Evolutionary conservation across 805 yeast species (phyloP).

Genomic region (Yarrowia deformans): DNA sequence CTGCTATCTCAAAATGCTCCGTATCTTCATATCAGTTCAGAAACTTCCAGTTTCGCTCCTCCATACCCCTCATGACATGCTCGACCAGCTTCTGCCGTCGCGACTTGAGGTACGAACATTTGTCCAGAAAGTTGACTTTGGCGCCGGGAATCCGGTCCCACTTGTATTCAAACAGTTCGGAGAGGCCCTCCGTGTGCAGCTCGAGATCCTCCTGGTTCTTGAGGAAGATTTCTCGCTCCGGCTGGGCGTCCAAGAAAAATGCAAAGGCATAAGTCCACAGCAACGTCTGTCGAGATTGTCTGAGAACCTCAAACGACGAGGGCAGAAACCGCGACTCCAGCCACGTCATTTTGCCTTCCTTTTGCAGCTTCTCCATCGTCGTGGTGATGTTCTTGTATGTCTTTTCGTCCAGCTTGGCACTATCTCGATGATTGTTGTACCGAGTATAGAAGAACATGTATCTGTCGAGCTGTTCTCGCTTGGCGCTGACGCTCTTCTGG

Average conservation of each 20-base stretch:
- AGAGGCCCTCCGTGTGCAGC: constrained; percentile 71
- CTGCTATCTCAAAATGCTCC: not conserved
- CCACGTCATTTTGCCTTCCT: constrained; percentile 73
- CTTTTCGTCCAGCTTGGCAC: constrained; percentile 73
- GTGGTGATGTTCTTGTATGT: constrained; percentile 69
- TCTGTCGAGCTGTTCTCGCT: constrained; percentile 61
- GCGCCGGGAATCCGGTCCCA: constrained; percentile 50
- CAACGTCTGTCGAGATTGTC: constrained; percentile 73
- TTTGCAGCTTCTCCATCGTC: constrained; percentile 70
- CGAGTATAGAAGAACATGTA: constrained; percentile 79
- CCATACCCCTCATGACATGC: constrained; percentile 55
- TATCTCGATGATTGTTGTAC: constrained; percentile 76
- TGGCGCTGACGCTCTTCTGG: constrained; percentile 54
- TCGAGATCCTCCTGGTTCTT: constrained; percentile 70
- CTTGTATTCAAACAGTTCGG: constrained; percentile 62
- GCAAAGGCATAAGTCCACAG: constrained; percentile 93
- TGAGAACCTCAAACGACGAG: constrained; percentile 70
- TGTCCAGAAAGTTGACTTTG: constrained; percentile 54
- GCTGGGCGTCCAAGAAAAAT: constrained; percentile 64
- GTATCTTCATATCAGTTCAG: not conserved
- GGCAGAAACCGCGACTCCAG: constrained; percentile 84
- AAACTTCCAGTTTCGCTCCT: constrained; percentile 51
- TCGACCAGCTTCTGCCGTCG: constrained; percentile 56
- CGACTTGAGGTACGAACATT: constrained; percentile 54
- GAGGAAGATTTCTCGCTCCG: constrained; percentile 70